Evolutionary conservation across 2,329 filamentous ascomycete species (phyloP).

Genomic region (Boeremia lycopersici): DNA sequence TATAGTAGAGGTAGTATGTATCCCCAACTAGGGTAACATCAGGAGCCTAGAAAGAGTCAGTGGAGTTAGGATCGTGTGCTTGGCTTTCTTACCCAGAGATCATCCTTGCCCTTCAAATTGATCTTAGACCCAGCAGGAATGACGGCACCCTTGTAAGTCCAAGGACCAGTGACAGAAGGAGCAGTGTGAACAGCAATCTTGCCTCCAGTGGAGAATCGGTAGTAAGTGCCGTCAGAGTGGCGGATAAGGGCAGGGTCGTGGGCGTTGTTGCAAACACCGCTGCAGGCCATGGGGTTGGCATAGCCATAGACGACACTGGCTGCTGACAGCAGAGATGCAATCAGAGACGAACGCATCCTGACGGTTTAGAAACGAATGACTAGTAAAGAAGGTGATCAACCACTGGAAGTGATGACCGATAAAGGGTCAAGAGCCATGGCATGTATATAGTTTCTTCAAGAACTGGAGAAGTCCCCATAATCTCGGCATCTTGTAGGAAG

Average conservation of each 20-base stretch:
- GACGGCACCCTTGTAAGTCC: slow-evolving; percentile 56
- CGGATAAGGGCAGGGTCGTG: slow-evolving; percentile 59
- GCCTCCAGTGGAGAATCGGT: slow-evolving; percentile 59
- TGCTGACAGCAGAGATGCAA: slow-evolving; percentile 26
- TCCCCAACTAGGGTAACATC: slow-evolving; percentile 64
- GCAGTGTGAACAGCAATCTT: slow-evolving; percentile 58
- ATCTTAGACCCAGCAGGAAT: slow-evolving; percentile 55
- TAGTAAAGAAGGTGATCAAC: not conserved
- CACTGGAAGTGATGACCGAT: not conserved
- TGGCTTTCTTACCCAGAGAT: slow-evolving; percentile 56
- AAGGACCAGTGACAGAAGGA: slow-evolving; percentile 56
- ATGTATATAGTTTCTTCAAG: slow-evolving; percentile 2
- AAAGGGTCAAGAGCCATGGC: not conserved
- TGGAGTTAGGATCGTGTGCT: not conserved
- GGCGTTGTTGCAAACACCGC: slow-evolving; percentile 51
- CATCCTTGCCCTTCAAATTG: slow-evolving; percentile 52
- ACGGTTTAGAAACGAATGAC: slow-evolving; percentile 7
- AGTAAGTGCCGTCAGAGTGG: slow-evolving; percentile 58
- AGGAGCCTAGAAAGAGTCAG: slow-evolving; percentile 59
- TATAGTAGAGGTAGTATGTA: slow-evolving; percentile 70
- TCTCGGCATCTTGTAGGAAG: not conserved
- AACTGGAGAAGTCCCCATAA: not conserved
- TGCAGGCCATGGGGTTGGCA: slow-evolving; percentile 49
- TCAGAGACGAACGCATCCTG: slow-evolving; percentile 29
- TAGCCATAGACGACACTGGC: slow-evolving; percentile 40